Evolutionary conservation across 2,329 filamentous ascomycete genomes (phyloP).

Genomic region (Neofusicoccum ribis): DNA sequence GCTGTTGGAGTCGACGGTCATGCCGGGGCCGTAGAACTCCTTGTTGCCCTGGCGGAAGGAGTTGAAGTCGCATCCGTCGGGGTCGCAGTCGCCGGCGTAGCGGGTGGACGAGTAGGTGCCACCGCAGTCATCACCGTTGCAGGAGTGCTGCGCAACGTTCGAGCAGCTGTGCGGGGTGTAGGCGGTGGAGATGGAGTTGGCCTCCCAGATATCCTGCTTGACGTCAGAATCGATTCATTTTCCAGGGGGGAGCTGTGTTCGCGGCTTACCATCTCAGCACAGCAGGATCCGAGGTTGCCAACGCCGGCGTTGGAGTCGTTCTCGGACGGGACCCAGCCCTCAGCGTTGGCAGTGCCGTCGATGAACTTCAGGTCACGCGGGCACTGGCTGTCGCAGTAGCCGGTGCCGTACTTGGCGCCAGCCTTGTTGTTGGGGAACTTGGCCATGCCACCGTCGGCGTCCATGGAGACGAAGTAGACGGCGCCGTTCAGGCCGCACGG

Average conservation of each 20-base stretch:
- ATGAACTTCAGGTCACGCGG: constrained; percentile 47
- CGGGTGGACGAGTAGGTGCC: constrained; percentile 48
- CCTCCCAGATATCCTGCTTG: constrained; percentile 42
- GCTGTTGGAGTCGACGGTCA: constrained; percentile 39
- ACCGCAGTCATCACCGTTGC: constrained; percentile 47
- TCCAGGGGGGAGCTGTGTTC: no score
- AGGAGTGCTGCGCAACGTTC: constrained; percentile 49
- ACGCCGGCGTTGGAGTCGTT: constrained; percentile 57
- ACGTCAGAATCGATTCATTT: no score
- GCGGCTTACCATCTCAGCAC: constrained; percentile 58
- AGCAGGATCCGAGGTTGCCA: constrained; percentile 61
- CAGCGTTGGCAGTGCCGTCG: constrained; percentile 57
- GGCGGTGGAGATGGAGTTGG: constrained; percentile 62
- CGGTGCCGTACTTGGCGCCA: constrained; percentile 56
- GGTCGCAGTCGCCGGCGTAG: constrained; percentile 62
- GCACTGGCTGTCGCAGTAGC: constrained; percentile 48
- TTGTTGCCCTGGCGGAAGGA: constrained; percentile 62
- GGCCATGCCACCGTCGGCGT: constrained; percentile 58
- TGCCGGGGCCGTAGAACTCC: constrained; percentile 59
- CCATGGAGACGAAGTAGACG: constrained; percentile 65
- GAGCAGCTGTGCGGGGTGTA: constrained; percentile 63
- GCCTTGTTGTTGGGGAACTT: constrained; percentile 47
- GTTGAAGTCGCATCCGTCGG: constrained; percentile 69
- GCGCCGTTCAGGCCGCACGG: constrained; percentile 58
- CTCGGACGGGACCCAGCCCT: constrained; percentile 52